Base-by-base conservation (phyloP, 345 rosid species). In the Eutrema japonicum region DNA sequence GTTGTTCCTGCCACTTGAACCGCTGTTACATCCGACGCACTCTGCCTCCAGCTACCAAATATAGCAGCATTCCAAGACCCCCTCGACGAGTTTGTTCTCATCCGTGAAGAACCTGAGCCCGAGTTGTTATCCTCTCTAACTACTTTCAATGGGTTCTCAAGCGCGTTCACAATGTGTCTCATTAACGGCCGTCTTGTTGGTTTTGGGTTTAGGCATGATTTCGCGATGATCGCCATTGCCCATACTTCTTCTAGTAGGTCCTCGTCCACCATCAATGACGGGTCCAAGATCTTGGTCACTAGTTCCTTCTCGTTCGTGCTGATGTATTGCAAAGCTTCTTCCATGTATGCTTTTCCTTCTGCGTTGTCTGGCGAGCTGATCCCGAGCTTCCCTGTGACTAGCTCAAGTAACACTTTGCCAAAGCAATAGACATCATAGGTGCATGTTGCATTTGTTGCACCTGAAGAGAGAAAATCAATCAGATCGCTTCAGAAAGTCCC, bases 201-300 rank as follows among this genome's bases (percentile, higher is more conserved):
- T 79, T 92, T 96, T 2, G 96, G 95, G 77, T 96, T 92, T 58
- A 96, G 86, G 83, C 98, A 96, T 53, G 99, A 96, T 72, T 89
- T 84, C 4, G 99, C 97, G 9, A 96, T 88, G 68, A 96, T 87
- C 3, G 98, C 97, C 96, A 96, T 92, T 5, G 99, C 98, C 99
- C 99, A 96, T 30, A 96, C 97, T 83, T 96, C 99, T 77, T 96
- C 99, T 47, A 96, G 76, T 5, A 92, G 82, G 74, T 96, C 99
- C 66, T 96, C 99, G 14, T 96, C 98, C 3, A 96, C 87, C 11
- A 96, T 84, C 13, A 96, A 80, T 13, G 93, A 86, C 10, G 97
- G 99, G 77, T 96, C 98, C 38, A 96, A 73, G 43, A 96, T 92
- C 82, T 90, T 96, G 9, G 83, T 88, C 64, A 96, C 89, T 22